Evolutionary conservation across 1,284 basidiomycete genomes (phyloP).

Genomic region (Cryptococcus sp.): DNA sequence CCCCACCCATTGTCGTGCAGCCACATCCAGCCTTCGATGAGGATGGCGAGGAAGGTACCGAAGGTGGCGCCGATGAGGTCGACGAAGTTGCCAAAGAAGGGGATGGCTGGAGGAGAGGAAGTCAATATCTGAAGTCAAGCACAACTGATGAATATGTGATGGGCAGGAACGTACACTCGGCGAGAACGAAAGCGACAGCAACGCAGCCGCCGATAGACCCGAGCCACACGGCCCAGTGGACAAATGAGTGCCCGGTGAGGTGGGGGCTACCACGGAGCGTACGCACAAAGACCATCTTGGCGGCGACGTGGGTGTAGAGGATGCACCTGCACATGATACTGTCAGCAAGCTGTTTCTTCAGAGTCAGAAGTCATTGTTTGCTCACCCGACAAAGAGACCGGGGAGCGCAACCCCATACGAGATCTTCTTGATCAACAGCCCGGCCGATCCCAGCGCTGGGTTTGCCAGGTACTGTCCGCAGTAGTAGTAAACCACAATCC

Average conservation of each 20-base stretch:
- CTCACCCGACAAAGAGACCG: constrained; percentile 27
- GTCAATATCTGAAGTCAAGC: no score
- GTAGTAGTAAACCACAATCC: constrained; percentile 38
- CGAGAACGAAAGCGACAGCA: constrained; percentile 13
- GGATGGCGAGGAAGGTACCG: constrained; percentile 24
- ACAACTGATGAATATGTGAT: constrained; percentile 4
- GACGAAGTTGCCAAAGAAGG: constrained; percentile 39
- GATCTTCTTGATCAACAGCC: constrained; percentile 46
- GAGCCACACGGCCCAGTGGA: constrained; percentile 20
- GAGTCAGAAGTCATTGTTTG: no score
- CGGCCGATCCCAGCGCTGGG: constrained; percentile 47
- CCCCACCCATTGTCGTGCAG: constrained; percentile 22
- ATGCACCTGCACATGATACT: neutral
- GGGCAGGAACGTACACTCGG: constrained; percentile 31
- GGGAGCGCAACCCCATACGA: constrained; percentile 49
- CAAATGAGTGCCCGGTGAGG: constrained; percentile 46
- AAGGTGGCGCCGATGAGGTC: constrained; percentile 30
- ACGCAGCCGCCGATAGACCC: constrained; percentile 9
- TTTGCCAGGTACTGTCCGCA: constrained; percentile 36
- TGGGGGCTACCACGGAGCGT: constrained; percentile 54
- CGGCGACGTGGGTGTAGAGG: constrained; percentile 23
- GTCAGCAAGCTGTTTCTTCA: no score
- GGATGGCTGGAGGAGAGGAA: constrained; percentile 22
- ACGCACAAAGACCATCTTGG: constrained; percentile 38
- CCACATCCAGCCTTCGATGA: constrained; percentile 22